Conservation (phyloP, 306 rosid species). For the Cicer chorassanicum region DNA sequence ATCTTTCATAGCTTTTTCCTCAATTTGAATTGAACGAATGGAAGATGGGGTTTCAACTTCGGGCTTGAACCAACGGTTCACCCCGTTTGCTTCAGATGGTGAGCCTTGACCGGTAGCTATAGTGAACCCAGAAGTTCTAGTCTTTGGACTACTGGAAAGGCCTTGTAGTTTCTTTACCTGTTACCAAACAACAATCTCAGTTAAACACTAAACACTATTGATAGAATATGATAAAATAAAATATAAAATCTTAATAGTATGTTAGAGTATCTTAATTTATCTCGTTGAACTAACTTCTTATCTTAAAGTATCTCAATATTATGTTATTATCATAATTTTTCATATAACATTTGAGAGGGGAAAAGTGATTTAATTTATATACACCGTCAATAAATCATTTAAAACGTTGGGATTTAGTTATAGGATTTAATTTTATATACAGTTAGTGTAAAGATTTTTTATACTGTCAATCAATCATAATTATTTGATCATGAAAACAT, state of each 20-base stretch:
- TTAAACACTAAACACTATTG: constrained; percentile 16
- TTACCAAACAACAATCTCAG: constrained; percentile 42
- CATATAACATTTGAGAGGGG: not conserved
- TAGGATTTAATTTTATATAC: no score
- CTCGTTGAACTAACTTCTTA: not conserved
- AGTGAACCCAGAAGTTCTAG: constrained; percentile 75
- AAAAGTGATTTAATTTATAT: no score
- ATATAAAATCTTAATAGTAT: not conserved
- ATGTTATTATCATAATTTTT: not conserved
- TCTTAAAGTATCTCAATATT: not conserved
- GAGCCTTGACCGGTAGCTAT: constrained; percentile 72
- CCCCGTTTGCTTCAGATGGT: constrained; percentile 69
- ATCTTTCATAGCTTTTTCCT: constrained; percentile 97
- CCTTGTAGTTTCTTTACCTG: constrained; percentile 77
- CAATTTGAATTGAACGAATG: constrained; percentile 90
- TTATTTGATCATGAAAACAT: no score
- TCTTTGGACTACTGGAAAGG: constrained; percentile 77
- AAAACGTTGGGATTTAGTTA: no score
- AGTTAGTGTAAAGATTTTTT: no score
- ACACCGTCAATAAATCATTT: no score
- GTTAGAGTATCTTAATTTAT: not conserved
- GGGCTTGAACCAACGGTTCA: constrained; percentile 94
- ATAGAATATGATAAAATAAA: not conserved
- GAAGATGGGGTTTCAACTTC: constrained; percentile 85
- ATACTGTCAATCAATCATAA: no score